Conservation (phyloP, 176 grass and related monocot genomes). For the Tuctoria greenei region DNA sequence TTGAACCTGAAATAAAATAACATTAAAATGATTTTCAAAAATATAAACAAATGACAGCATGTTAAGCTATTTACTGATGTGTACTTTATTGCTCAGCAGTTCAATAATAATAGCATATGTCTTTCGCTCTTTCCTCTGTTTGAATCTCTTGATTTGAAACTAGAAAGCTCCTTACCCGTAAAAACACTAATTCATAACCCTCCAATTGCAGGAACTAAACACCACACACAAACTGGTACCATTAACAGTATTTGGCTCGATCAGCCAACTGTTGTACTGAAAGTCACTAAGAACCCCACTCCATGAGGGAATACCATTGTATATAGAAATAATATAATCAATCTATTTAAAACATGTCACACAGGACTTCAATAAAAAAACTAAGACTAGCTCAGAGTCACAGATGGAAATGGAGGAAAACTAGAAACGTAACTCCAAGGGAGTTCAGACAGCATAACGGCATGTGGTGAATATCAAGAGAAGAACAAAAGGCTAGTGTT, state of each 20-base stretch:
- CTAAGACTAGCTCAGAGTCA: background rate
- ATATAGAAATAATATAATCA: background rate
- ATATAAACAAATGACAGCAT: background rate
- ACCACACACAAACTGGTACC: background rate
- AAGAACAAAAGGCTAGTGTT: background rate
- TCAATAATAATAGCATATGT: background rate
- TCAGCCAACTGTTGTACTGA: background rate
- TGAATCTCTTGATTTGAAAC: background rate
- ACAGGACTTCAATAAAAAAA: background rate
- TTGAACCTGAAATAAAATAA: slow-evolving; percentile 63
- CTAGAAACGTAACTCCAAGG: background rate
- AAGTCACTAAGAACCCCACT: background rate
- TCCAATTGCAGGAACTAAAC: background rate
- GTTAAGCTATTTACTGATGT: background rate
- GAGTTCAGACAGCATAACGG: background rate
- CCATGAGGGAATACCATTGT: background rate
- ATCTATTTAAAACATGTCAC: background rate
- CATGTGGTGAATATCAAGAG: background rate
- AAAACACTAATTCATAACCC: background rate
- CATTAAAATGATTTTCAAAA: background rate
- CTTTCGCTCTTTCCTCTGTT: background rate
- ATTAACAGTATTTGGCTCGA: background rate
- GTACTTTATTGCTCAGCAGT: background rate
- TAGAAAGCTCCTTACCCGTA: background rate
- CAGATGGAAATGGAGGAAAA: background rate